Evolutionary conservation across 2,329 filamentous ascomycete species (phyloP).

Genomic region (Alternaria metachromatica): DNA sequence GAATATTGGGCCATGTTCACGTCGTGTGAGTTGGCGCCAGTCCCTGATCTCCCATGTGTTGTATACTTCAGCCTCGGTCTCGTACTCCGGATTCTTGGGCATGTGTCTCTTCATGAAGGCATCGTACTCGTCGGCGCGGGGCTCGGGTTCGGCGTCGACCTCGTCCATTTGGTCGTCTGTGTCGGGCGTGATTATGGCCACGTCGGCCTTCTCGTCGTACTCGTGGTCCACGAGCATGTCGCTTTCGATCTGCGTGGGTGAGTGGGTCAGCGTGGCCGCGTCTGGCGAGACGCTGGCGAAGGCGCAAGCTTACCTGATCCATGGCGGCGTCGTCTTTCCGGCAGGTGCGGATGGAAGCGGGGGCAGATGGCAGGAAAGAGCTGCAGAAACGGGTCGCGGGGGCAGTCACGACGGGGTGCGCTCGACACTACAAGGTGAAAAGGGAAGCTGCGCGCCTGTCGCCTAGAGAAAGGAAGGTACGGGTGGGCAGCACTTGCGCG

Average conservation of each 20-base stretch:
- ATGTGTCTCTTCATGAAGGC: slow-evolving; percentile 85
- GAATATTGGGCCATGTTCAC: slow-evolving; percentile 88
- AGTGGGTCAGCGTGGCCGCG: slow-evolving; percentile 14
- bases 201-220: slow-evolving; percentile 67
- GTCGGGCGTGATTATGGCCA: slow-evolving; percentile 67
- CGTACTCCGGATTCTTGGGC: slow-evolving; percentile 77
- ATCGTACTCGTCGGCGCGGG: slow-evolving; percentile 70
- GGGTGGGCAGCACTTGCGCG: slow-evolving; percentile 19
- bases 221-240: slow-evolving; percentile 70
- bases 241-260: slow-evolving; percentile 59
- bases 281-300: background rate
- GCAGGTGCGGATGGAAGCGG: slow-evolving; percentile 24
- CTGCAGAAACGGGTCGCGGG: background rate
- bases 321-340: slow-evolving; percentile 28
- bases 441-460: slow-evolving; percentile 30
- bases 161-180: slow-evolving; percentile 65
- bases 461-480: slow-evolving; percentile 20
- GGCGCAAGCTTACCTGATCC: slow-evolving; percentile 48
- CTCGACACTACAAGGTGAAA: slow-evolving; percentile 8
- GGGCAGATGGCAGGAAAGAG: slow-evolving; percentile 12
- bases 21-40: slow-evolving; percentile 78
- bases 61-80: slow-evolving; percentile 75
- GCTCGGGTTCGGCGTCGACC: slow-evolving; percentile 60
- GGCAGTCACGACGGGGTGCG: slow-evolving; percentile 13
- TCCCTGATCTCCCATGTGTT: slow-evolving; percentile 87